phyloP scores from a whole-genome alignment of 257 asterid species.

The Solanum bukasovii region DNA sequence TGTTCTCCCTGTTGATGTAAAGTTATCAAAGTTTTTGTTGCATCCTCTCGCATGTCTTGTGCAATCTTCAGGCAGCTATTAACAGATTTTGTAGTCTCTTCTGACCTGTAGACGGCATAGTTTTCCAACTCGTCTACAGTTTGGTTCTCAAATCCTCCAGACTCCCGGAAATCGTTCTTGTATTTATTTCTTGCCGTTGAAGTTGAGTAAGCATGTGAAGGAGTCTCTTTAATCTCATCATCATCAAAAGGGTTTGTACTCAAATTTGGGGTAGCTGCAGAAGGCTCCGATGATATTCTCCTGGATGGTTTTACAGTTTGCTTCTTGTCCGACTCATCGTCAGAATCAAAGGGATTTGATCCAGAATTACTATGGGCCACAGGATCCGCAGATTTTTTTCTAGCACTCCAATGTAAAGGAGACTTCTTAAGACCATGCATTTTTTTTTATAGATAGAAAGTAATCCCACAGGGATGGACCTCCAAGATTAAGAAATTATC shows the following conservation, averaged over 20 bases:
- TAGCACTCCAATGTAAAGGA: slow-evolving; percentile 41
- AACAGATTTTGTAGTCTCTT: slow-evolving; percentile 66
- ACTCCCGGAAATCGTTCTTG: slow-evolving; percentile 55
- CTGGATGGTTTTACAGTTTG: slow-evolving; percentile 33
- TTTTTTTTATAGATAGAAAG: slow-evolving; percentile 14
- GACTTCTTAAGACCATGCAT: slow-evolving; percentile 65
- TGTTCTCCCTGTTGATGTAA: slow-evolving; percentile 98
- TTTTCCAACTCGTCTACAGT: slow-evolving; percentile 64
- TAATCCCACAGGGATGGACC: not conserved
- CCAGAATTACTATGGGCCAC: not conserved
- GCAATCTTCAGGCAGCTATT: slow-evolving; percentile 81
- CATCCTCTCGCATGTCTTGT: slow-evolving; percentile 84
- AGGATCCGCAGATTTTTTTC: slow-evolving; percentile 26
- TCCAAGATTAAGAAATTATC: not conserved
- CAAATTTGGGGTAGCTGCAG: slow-evolving; percentile 17
- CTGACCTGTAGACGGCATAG: slow-evolving; percentile 67
- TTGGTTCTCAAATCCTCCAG: slow-evolving; percentile 77
- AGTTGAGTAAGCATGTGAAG: slow-evolving; percentile 29
- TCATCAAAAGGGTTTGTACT: slow-evolving; percentile 66
- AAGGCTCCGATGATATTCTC: slow-evolving; percentile 54
- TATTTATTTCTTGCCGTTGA: slow-evolving; percentile 45
- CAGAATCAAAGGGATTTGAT: slow-evolving; percentile 78
- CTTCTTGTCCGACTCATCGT: slow-evolving; percentile 47
- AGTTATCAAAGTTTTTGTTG: slow-evolving; percentile 68
- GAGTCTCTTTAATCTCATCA: slow-evolving; percentile 25